Conservation (phyloP, 768 basidiomycete genomes). For the Gautieria morchelliformis region DNA sequence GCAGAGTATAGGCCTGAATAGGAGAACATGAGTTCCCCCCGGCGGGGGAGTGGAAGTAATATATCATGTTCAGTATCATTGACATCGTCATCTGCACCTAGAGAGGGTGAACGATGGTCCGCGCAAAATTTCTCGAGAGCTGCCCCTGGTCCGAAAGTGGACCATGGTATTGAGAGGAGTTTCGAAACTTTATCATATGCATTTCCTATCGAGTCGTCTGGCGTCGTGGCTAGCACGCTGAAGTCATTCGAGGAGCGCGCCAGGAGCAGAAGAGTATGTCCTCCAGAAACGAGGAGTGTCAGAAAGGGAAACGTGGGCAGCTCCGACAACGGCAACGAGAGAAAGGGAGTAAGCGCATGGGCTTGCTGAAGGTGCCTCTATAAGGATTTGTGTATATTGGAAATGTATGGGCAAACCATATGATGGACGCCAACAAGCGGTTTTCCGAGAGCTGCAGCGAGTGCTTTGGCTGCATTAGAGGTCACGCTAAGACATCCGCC, state of each 20-base stretch:
- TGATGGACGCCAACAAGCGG: slow-evolving; percentile 90
- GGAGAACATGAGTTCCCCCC: slow-evolving; percentile 58
- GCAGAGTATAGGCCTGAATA: slow-evolving; percentile 70
- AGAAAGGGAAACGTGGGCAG: slow-evolving; percentile 75
- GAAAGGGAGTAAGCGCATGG: slow-evolving; percentile 73
- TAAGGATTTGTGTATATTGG: too few relatives aligned
- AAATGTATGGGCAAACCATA: slow-evolving; percentile 50
- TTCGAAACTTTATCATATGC: slow-evolving; percentile 79
- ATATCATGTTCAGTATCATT: slow-evolving; percentile 17
- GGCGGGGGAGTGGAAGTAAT: slow-evolving; percentile 40
- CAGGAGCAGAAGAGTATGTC: slow-evolving; percentile 83
- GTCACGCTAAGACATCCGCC: slow-evolving; percentile 72
- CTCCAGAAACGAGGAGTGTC: slow-evolving; percentile 84
- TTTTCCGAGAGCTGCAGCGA: slow-evolving; percentile 69
- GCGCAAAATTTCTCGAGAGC: slow-evolving; percentile 67
- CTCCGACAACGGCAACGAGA: slow-evolving; percentile 40
- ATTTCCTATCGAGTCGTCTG: slow-evolving; percentile 69
- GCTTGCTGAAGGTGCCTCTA: slow-evolving; percentile 55
- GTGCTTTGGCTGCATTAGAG: slow-evolving; percentile 72
- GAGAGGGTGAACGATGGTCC: slow-evolving; percentile 10
- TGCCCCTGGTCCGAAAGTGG: slow-evolving; percentile 60
- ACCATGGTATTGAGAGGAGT: slow-evolving; percentile 53
- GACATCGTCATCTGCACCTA: background rate
- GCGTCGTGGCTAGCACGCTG: slow-evolving; percentile 61
- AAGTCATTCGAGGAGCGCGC: slow-evolving; percentile 51